phyloP scores from a whole-genome alignment of 2,329 filamentous ascomycete genomes.

The Cryphonectria carpinicola region DNA sequence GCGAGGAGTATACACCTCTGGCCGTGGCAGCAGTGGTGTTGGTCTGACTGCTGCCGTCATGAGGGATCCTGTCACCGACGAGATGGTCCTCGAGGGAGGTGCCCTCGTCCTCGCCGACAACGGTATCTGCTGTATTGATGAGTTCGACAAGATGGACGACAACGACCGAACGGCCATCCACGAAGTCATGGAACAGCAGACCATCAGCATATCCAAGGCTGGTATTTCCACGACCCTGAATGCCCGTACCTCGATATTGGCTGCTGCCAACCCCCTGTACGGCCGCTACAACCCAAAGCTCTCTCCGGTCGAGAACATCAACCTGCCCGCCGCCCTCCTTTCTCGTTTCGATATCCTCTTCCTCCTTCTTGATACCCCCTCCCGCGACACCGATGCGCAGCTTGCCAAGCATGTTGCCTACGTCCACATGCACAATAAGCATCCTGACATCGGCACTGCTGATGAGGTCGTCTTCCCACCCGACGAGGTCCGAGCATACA shows the following conservation, averaged over 20 bases:
- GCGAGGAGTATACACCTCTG: constrained; percentile 83
- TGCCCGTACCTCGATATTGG: constrained; percentile 91
- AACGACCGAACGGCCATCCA: constrained; percentile 81
- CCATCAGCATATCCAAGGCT: constrained; percentile 80
- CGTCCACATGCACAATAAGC: constrained; percentile 95
- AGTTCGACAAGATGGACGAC: constrained; percentile 91
- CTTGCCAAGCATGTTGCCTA: constrained; percentile 93
- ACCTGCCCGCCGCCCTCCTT: constrained; percentile 93
- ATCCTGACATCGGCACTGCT: constrained; percentile 70
- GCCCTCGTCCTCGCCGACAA: constrained; percentile 81
- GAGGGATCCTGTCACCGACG: constrained; percentile 81
- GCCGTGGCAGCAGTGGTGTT: constrained; percentile 79
- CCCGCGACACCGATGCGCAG: constrained; percentile 87
- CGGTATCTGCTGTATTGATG: constrained; percentile 84
- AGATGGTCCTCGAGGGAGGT: constrained; percentile 82
- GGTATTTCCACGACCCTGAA: constrained; percentile 80
- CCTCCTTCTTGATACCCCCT: constrained; percentile 92
- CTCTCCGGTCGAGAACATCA: constrained; percentile 98
- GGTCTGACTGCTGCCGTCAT: constrained; percentile 83
- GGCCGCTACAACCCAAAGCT: constrained; percentile 97
- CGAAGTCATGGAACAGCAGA: constrained; percentile 89
- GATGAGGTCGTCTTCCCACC: constrained; percentile 80
- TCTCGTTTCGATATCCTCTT: constrained; percentile 98
- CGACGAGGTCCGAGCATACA: constrained; percentile 92
- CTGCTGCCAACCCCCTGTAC: constrained; percentile 95